phyloP scores from a whole-genome alignment of 2,329 filamentous ascomycete genomes.

The Ascochyta koolunga region DNA sequence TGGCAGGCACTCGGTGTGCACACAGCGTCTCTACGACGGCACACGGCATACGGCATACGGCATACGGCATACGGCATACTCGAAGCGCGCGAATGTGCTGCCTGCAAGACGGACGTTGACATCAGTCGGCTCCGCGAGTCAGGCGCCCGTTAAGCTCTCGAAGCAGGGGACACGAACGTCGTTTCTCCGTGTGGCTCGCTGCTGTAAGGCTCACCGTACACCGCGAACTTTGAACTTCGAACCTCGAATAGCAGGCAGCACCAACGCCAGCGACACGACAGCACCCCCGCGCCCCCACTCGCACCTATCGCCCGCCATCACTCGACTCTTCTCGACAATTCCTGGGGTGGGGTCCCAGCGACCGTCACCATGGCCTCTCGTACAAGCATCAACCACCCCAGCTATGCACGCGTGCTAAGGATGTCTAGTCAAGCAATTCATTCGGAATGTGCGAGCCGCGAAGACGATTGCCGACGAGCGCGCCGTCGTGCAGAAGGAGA shows the following conservation, averaged over 20 bases:
- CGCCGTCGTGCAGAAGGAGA: slow-evolving; percentile 98
- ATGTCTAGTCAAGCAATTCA: slow-evolving; percentile 93
- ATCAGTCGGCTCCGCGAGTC: slow-evolving; percentile 20
- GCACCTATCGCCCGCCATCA: background rate
- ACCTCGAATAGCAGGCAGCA: slow-evolving; percentile 26
- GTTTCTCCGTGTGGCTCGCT: slow-evolving; percentile 24
- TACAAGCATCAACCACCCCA: slow-evolving; percentile 44
- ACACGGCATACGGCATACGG: too few species aligned
- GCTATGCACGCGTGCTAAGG: slow-evolving; percentile 38
- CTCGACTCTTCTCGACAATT: slow-evolving; percentile 25
- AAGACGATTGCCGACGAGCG: slow-evolving; percentile 99
- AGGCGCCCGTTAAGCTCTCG: slow-evolving; percentile 8
- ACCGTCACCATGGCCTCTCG: slow-evolving; percentile 63
- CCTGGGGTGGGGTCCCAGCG: slow-evolving; percentile 56
- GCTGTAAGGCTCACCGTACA: slow-evolving; percentile 26
- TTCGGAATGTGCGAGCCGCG: slow-evolving; percentile 96
- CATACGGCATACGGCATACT: too few species aligned
- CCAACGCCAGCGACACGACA: slow-evolving; percentile 3
- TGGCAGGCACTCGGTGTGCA: background rate
- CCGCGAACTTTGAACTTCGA: slow-evolving; percentile 26
- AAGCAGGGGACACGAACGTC: slow-evolving; percentile 3
- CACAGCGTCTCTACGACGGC: background rate
- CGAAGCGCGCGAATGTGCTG: background rate
- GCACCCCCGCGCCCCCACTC: slow-evolving; percentile 2
- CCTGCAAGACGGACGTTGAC: slow-evolving; percentile 5